Percentiles rank a stretch among this genome's conserved stretches.
Evolutionary conservation across 2,329 filamentous ascomycete species (phyloP).

Genomic region (Colletotrichum ledebouriae): DNA sequence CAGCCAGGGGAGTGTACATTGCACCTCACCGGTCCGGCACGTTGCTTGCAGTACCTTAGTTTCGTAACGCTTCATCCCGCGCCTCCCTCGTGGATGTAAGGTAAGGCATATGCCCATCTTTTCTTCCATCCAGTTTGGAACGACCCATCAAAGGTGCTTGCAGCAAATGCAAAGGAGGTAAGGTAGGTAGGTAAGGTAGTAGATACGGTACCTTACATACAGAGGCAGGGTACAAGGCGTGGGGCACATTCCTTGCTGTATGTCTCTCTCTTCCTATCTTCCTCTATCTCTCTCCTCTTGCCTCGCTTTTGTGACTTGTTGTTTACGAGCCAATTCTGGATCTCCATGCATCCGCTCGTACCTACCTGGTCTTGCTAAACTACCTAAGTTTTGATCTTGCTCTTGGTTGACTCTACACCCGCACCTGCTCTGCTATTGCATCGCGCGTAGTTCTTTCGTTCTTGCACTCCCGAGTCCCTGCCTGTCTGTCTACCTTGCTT

Average conservation of each 20-base stretch:
- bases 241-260: constrained; percentile 27
- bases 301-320: constrained; percentile 15
- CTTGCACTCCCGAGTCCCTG: neutral
- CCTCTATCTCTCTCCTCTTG: constrained; percentile 1
- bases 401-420: neutral
- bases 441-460: neutral
- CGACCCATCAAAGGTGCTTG: constrained; percentile 29
- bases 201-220: too few species aligned
- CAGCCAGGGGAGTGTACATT: neutral
- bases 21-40: constrained; percentile 14
- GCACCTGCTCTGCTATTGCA: constrained; percentile 2
- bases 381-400: neutral
- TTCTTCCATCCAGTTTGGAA: constrained; percentile 12
- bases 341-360: neutral
- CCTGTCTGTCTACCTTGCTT: constrained; percentile 2
- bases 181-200: neutral
- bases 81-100: constrained; percentile 6
- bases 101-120: constrained; percentile 23
- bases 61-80: neutral
- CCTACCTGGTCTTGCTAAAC: too few species aligned
- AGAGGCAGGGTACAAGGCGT: constrained; percentile 15
- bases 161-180: constrained; percentile 21
- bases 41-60: constrained; percentile 3
- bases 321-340: neutral
- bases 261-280: constrained; percentile 13